Conservation (phyloP, 768 basidiomycete species). For the Gloeostereum incarnatum region DNA sequence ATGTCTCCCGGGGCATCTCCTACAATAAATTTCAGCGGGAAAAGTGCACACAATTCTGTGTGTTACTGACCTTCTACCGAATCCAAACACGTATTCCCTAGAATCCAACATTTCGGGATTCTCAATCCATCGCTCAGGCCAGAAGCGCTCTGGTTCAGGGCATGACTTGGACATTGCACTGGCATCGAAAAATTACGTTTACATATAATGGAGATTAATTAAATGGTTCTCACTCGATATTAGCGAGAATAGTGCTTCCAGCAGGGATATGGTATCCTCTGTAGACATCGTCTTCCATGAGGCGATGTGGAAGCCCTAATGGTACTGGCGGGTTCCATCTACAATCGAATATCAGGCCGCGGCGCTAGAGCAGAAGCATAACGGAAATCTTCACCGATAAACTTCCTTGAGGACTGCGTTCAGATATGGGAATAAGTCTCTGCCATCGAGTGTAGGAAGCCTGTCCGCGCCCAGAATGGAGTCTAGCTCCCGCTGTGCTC, state of each 20-base stretch:
- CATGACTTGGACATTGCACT: slow-evolving; percentile 37
- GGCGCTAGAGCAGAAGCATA: neutral
- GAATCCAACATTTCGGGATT: slow-evolving; percentile 32
- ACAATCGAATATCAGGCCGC: slow-evolving; percentile 4
- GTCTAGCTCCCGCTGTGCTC: slow-evolving; percentile 45
- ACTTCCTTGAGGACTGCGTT: slow-evolving; percentile 38
- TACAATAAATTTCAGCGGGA: slow-evolving; percentile 10
- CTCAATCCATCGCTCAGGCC: slow-evolving; percentile 39
- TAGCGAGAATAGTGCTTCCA: slow-evolving; percentile 24
- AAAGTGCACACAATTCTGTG: slow-evolving; percentile 1
- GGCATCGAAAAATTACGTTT: neutral
- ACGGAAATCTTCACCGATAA: slow-evolving; percentile 22
- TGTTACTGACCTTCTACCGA: slow-evolving; percentile 38
- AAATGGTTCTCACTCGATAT: slow-evolving; percentile 8
- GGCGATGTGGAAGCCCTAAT: slow-evolving; percentile 40
- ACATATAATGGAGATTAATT: neutral
- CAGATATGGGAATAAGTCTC: slow-evolving; percentile 35
- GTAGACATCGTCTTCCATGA: slow-evolving; percentile 43
- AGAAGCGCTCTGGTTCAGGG: slow-evolving; percentile 34
- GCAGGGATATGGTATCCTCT: slow-evolving; percentile 34
- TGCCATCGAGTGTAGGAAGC: slow-evolving; percentile 36
- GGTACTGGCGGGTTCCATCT: slow-evolving; percentile 43
- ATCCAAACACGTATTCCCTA: slow-evolving; percentile 42
- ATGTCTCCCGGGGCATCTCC: slow-evolving; percentile 46
- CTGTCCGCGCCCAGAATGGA: slow-evolving; percentile 30